These are phyloP conservation scores for Saccharomycopsis babjevae DNA, from an alignment of 805 yeast species.

Conservation along the genomic window DNA sequence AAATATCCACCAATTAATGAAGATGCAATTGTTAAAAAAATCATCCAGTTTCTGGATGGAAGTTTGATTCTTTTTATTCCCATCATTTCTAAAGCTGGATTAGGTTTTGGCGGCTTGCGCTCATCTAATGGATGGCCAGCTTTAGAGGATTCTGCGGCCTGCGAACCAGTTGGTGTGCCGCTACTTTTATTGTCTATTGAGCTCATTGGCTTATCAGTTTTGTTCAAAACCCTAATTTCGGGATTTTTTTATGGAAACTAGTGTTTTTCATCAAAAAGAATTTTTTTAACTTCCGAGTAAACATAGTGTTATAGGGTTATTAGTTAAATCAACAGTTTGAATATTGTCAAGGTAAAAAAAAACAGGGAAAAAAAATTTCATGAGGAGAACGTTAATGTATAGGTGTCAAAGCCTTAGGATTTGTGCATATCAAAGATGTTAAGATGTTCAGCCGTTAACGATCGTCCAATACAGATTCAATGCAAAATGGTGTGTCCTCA, in stretches of 20 bases:
- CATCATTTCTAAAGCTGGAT: constrained; percentile 78
- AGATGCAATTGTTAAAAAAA: constrained; percentile 68
- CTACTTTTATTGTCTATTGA: not conserved
- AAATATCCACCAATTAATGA: constrained; percentile 61
- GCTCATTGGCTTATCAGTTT: not conserved
- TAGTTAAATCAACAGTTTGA: too few relatives aligned
- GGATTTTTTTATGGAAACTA: not conserved
- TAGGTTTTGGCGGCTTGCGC: constrained; percentile 24
- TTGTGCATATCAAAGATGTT: not conserved
- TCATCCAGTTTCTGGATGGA: constrained; percentile 90
- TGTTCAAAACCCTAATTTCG: not conserved
- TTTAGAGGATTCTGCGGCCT: not conserved
- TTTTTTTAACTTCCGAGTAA: too few relatives aligned
- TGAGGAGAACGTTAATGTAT: not conserved
- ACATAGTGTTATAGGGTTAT: too few relatives aligned
- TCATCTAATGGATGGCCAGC: not conserved
- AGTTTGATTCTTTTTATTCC: constrained; percentile 70
- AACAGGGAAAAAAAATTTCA: not conserved
- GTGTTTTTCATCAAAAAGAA: too few relatives aligned
- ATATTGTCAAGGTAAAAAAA: not conserved
- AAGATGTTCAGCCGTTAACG: too few relatives aligned
- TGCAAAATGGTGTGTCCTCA: too few relatives aligned
- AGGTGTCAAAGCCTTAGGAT: not conserved
- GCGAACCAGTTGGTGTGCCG: not conserved
- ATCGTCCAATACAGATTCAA: too few relatives aligned